Conservation (phyloP, 257 asterid genomes). For the Ehretia macrophylla region DNA sequence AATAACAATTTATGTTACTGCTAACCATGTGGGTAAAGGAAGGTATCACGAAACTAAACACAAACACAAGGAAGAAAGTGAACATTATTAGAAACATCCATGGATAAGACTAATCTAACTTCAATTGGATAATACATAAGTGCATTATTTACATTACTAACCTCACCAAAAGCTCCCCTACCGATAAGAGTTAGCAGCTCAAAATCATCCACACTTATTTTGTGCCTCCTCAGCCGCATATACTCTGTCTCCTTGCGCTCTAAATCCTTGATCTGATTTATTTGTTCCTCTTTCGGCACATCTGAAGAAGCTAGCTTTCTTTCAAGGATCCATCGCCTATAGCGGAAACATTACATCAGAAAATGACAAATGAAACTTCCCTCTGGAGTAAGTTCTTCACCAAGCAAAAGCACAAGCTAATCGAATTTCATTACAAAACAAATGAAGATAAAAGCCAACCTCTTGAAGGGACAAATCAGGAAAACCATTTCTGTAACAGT, state of each 20-base stretch:
- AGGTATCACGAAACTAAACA: too few relatives aligned
- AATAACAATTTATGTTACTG: too few relatives aligned
- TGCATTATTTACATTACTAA: conserved; percentile 36
- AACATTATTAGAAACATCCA: not conserved
- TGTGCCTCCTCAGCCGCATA: conserved; percentile 91
- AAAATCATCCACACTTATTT: conserved; percentile 94
- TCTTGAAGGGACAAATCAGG: not conserved
- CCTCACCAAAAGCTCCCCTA: conserved; percentile 99
- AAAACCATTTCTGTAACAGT: not conserved
- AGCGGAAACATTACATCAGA: conserved; percentile 17
- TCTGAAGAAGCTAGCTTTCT: conserved; percentile 94
- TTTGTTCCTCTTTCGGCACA: conserved; percentile 93
- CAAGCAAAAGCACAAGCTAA: not conserved
- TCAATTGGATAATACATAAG: not conserved
- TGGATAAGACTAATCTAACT: not conserved
- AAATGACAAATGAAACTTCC: too few relatives aligned
- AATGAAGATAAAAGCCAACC: not conserved
- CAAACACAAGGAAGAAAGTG: too few relatives aligned
- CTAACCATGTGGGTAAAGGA: too few relatives aligned
- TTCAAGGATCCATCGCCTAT: conserved; percentile 90
- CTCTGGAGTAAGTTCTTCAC: too few relatives aligned
- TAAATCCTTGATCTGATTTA: conserved; percentile 75
- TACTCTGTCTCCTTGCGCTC: conserved; percentile 94
- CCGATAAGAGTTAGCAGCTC: conserved; percentile 95
- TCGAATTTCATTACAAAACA: not conserved